phyloP scores from a whole-genome alignment of 192 early-diverging fungal species.

The Chytriomyces sp. region DNA sequence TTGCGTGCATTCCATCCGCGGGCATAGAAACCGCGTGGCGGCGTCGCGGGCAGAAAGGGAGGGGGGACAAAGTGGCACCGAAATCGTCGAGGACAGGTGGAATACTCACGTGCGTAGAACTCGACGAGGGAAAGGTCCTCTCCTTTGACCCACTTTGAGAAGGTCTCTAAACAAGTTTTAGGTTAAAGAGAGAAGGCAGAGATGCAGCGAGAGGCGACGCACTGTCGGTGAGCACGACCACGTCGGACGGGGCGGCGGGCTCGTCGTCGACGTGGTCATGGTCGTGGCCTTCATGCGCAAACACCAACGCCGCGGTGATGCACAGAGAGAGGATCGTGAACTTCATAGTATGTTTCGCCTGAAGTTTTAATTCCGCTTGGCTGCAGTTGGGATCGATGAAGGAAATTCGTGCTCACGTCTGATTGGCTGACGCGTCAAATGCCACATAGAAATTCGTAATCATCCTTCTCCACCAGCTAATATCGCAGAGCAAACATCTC shows the following conservation, averaged over 20 bases:
- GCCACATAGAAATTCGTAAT: no score
- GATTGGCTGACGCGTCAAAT: no score
- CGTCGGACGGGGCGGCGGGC: conserved; percentile 42
- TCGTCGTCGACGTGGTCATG: conserved; percentile 28
- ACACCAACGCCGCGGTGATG: conserved; percentile 20
- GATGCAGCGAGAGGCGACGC: not conserved
- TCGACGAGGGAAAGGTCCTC: conserved; percentile 83
- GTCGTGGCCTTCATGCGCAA: conserved; percentile 16
- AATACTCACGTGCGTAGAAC: conserved; percentile 79
- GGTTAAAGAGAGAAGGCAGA: not conserved
- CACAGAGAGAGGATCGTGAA: conserved; percentile 8
- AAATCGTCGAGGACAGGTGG: not conserved
- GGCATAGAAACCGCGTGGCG: no score
- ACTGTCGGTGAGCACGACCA: conserved; percentile 51
- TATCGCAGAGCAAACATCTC: no score
- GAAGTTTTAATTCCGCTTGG: no score
- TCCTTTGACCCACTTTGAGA: conserved; percentile 59
- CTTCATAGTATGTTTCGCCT: not conserved
- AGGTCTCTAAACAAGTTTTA: conserved; percentile 50
- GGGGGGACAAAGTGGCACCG: not conserved
- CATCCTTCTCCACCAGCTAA: no score
- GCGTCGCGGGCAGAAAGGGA: no score
- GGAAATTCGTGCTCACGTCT: no score
- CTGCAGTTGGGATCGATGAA: no score
- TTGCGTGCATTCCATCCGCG: no score